Conservation (phyloP, 331 rosid species). For the Spiraea crenata region DNA sequence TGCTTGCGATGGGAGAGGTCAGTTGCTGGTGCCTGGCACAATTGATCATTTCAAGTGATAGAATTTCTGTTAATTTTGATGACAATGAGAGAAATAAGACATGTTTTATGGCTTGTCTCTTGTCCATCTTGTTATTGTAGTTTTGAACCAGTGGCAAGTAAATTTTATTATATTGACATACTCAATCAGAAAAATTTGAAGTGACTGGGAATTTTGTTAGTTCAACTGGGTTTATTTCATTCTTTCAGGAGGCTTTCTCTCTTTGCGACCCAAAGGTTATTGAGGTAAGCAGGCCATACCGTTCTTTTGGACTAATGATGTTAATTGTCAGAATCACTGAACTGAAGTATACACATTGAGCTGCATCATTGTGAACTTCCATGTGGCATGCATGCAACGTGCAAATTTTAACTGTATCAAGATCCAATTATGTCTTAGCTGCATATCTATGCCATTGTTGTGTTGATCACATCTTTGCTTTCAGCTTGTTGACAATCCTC, state of each 20-base stretch:
- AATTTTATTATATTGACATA: background rate
- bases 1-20: conserved; percentile 92
- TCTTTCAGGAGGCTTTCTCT: conserved; percentile 79
- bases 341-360: conserved; percentile 8
- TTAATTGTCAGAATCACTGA: conserved; percentile 8
- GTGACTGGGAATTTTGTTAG: conserved; percentile 11
- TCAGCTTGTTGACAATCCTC: conserved; percentile 86
- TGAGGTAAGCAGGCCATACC: conserved; percentile 58
- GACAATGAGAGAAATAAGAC: background rate
- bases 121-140: background rate
- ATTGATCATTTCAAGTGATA: background rate
- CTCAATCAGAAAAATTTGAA: background rate
- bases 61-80: background rate
- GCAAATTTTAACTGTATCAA: background rate
- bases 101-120: background rate
- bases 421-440: background rate
- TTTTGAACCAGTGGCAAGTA: background rate
- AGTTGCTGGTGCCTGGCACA: conserved; percentile 22
- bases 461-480: conserved; percentile 26
- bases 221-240: conserved; percentile 14
- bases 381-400: conserved; percentile 17
- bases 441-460: conserved; percentile 11
- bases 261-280: conserved; percentile 75
- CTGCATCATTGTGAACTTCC: conserved; percentile 1
- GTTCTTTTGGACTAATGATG: conserved; percentile 10